Evolutionary conservation across 2,329 filamentous ascomycete species (phyloP).

Genomic region (Aspergillus amoenus): DNA sequence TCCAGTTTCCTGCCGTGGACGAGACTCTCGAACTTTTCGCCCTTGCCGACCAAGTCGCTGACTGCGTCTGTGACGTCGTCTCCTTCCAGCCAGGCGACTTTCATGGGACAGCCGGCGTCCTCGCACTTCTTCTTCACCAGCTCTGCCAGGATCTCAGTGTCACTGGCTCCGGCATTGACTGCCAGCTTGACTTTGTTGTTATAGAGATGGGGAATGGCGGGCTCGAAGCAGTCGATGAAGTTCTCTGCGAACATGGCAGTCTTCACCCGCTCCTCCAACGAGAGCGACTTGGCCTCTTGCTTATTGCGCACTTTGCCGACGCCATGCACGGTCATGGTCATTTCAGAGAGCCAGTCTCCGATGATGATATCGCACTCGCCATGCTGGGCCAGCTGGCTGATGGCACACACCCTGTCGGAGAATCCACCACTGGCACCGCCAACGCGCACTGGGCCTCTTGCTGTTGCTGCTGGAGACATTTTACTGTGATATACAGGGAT

Average conservation of each 20-base stretch:
- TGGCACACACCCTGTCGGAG: background rate
- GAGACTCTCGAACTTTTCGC: background rate
- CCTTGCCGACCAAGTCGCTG: background rate
- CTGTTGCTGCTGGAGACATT: too few relatives aligned
- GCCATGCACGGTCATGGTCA: conserved; percentile 13
- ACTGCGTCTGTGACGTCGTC: conserved; percentile 9
- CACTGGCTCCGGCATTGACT: background rate
- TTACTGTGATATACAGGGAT: too few relatives aligned
- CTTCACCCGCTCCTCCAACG: background rate
- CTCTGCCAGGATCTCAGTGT: background rate
- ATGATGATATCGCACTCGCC: conserved; percentile 14
- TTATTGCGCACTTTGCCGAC: background rate
- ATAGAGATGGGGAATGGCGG: background rate
- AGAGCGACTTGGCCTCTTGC: background rate
- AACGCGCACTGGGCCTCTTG: background rate
- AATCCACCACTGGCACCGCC: background rate
- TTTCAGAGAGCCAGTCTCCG: conserved; percentile 38
- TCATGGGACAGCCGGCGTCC: conserved; percentile 4
- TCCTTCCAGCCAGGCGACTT: conserved; percentile 8
- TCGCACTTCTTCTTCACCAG: conserved; percentile 1
- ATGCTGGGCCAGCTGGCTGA: background rate
- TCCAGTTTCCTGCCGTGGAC: background rate
- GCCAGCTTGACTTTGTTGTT: background rate
- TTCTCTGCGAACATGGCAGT: conserved; percentile 1
- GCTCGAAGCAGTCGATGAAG: conserved; percentile 1